Percentiles rank a stretch among this genome's conserved stretches.
These are phyloP conservation scores for Coemansia asiatica DNA, from an alignment of 192 early-diverging fungal genomes.

Conservation along the genomic window DNA sequence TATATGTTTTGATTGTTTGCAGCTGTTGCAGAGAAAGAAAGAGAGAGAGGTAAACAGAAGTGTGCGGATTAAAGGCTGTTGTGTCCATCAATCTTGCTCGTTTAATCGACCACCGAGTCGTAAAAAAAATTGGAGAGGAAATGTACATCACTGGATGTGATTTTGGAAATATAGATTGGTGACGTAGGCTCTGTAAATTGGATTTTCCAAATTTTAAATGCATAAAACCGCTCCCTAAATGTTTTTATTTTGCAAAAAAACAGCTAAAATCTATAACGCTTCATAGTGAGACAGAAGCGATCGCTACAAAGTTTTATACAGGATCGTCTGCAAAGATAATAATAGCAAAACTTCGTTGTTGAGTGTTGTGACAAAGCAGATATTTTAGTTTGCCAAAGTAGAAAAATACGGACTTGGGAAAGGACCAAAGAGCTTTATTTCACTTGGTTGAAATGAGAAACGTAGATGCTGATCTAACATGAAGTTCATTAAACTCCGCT, in stretches of 20 bases:
- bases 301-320: not conserved
- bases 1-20: too few relatives aligned
- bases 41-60: too few relatives aligned
- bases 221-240: not conserved
- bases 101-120: not conserved
- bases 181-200: conserved; percentile 5
- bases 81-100: not conserved
- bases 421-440: too few relatives aligned
- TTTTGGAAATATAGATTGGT: not conserved
- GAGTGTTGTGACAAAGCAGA: not conserved
- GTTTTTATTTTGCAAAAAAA: not conserved
- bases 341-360: not conserved
- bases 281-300: not conserved
- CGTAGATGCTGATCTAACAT: too few relatives aligned
- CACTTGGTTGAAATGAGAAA: too few relatives aligned
- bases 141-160: not conserved
- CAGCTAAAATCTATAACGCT: not conserved
- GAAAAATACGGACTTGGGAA: too few relatives aligned
- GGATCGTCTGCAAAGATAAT: not conserved
- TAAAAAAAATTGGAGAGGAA: not conserved
- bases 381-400: not conserved
- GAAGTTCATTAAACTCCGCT: not conserved
- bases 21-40: too few relatives aligned
- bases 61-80: too few relatives aligned
- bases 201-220: not conserved